These are phyloP conservation scores for Pseudogymnoascus sp. DNA, from an alignment of 2,329 filamentous ascomycete genomes.

Conservation along the genomic window DNA sequence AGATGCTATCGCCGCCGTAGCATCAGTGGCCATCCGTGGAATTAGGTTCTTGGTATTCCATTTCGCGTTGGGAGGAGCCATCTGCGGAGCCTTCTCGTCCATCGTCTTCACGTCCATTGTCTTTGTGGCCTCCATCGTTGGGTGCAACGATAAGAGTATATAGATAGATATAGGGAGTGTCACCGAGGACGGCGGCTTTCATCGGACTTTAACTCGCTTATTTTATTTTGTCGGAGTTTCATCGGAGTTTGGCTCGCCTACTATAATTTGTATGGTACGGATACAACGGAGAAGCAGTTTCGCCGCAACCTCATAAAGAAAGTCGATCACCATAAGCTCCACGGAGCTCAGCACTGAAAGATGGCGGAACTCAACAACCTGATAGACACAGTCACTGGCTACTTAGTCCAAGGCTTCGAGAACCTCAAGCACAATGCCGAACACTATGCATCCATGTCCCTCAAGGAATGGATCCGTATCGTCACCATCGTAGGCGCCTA, in stretches of 20 bases:
- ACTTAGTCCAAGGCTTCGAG: not conserved
- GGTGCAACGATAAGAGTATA: not conserved
- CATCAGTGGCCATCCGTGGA: constrained; percentile 60
- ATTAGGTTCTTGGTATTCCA: constrained; percentile 76
- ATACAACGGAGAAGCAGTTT: not conserved
- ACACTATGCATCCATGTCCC: constrained; percentile 33
- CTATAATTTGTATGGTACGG: not conserved
- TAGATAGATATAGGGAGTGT: not conserved
- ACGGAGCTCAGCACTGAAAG: not conserved
- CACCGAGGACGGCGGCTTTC: not conserved
- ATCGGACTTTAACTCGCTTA: constrained; percentile 1
- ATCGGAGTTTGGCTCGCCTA: not conserved
- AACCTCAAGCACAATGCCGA: constrained; percentile 5
- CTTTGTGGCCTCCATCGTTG: not conserved
- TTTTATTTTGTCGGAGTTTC: not conserved
- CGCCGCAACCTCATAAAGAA: not conserved
- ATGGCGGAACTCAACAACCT: not conserved
- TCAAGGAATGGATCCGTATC: constrained; percentile 58
- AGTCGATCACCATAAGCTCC: not conserved
- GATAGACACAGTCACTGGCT: not conserved
- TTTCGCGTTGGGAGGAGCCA: constrained; percentile 13
- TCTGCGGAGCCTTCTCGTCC: not conserved
- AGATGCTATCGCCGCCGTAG: constrained; percentile 61
- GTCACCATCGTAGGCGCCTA: constrained; percentile 67
- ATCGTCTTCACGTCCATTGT: not conserved